Base-by-base conservation (phyloP, 306 rosid genomes). In the Begonia peltatifolia region DNA sequence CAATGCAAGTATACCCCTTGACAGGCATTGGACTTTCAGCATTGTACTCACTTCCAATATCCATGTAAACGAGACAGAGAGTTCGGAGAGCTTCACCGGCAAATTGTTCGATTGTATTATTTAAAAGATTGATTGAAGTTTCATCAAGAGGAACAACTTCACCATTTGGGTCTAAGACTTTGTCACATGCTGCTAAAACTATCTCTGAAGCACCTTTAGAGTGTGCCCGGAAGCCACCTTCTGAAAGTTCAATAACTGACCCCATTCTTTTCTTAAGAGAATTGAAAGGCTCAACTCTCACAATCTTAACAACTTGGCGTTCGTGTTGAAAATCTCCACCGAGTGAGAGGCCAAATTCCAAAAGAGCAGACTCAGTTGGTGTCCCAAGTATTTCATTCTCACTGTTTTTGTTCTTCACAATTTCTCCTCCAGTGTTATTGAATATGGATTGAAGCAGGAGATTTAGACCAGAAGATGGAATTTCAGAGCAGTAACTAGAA, bases 181-280 rank as follows among this genome's bases (percentile, higher is more conserved):
- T 83, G 68, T 86, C 86, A 47, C 99, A 86, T 43, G 79, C 70
- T 61, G 84, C 84, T 54, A 90, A 87, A 61, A 83, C 59, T 43
- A 90, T 83, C 74, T 90, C 95, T 56, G 99, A 79, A 61, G 99
- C 99, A 25, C 99, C 99, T 73, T 90, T 90, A 70, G 81, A 67
- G 67, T 90, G 92, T 42, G 70, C 88, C 57, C 94, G 79, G 78
- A 78, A 79, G 61, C 83, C 77, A 58, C 86, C 88, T 46, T 60
- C 72, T 50, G 82, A 84, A 55, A 80, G 78, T 71, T 75, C 84
- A 42, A 90, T 67, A 75, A 77, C 78, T 59, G 86, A 80, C 49
- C 86, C 92, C 95, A 86, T 90, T 52, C 78, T 67, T 80, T 90
- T 90, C 84, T 81, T 90, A 42, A 50, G 36, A 42, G 99, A 90